phyloP scores from a whole-genome alignment of 306 rosid species.

The Bauhinia variegata region DNA sequence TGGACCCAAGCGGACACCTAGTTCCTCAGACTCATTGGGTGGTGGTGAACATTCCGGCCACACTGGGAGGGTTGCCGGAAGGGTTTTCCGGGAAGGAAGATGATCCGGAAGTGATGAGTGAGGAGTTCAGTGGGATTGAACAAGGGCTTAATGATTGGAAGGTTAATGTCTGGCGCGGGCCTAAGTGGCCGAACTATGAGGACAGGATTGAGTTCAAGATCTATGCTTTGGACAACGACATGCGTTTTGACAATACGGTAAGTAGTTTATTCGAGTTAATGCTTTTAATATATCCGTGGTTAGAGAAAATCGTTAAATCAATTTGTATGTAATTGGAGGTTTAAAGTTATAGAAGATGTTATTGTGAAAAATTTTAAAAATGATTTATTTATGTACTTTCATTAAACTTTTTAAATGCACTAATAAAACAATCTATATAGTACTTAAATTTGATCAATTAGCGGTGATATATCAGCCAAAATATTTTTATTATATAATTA shows the following conservation, averaged over 20 bases:
- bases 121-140: constrained; percentile 25
- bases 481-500: too few species aligned
- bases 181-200: constrained; percentile 29
- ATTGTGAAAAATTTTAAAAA: too few species aligned
- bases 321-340: too few species aligned
- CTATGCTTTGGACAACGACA: constrained; percentile 24
- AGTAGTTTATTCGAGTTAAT: too few species aligned
- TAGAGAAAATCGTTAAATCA: too few species aligned
- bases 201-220: constrained; percentile 38
- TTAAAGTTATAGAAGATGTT: too few species aligned
- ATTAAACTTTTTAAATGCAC: too few species aligned
- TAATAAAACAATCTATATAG: too few species aligned
- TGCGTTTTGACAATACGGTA: constrained; percentile 32
- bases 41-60: constrained; percentile 35
- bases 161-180: constrained; percentile 35
- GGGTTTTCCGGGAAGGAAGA: constrained; percentile 32
- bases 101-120: neutral
- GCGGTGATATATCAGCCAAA: too few species aligned
- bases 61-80: constrained; percentile 16
- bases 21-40: constrained; percentile 26
- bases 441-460: too few species aligned
- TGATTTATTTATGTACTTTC: too few species aligned
- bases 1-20: constrained; percentile 18
- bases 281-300: too few species aligned
- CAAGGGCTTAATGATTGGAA: constrained; percentile 44